Base-by-base conservation (phyloP, 371 early-diverging fungal species). In the Choanephora cucurbitarum region DNA sequence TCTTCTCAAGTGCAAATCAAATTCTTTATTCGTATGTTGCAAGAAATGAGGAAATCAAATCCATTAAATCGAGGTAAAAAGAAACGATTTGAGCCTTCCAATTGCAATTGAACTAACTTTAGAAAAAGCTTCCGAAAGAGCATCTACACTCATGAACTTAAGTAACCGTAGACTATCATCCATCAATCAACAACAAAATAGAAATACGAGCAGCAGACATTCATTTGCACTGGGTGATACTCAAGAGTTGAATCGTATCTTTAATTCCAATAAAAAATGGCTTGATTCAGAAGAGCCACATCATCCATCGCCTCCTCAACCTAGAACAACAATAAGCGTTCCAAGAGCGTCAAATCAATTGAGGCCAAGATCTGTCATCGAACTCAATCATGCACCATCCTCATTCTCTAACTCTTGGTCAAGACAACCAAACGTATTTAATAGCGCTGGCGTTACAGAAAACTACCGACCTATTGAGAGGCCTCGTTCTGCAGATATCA, bases 21-120 rank as follows among this genome's bases (percentile, higher is more conserved):
- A 24, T 96, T 96, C 64, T 93, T 95, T 60, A 87, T 91, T 52
- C 91, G 91, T n/a, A 89, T 95, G 0, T 64, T 97, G 51, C 92
- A 92, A 72, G 91, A 93, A 66, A 83, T 94, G 89, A 50, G 45
- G 44, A 52, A 52, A 39, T 18, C 46, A 23, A 41, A 41, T 55
- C 52, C 46, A 86, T 87, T 46, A 83, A 89, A 70, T 84, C 81
- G 58, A 92, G 50, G 89, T 59, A 82, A 77, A 7, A 7, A 37
- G 10, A 37, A 13, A 2, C 3, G 13, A 37, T 37, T 43, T 19
- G 1, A 43, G 3, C 18, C 18, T 43, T 43, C 14, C 79, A 28
- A 28, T 28, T 28, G 28, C 19, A 76, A 80, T 71, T n/a, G n/a
- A n/a, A n/a, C n/a, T n/a, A n/a, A n/a, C n/a, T n/a, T n/a, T n/a